phyloP scores from a whole-genome alignment of 495 filamentous ascomycete genomes.

The Glonium stellatum region DNA sequence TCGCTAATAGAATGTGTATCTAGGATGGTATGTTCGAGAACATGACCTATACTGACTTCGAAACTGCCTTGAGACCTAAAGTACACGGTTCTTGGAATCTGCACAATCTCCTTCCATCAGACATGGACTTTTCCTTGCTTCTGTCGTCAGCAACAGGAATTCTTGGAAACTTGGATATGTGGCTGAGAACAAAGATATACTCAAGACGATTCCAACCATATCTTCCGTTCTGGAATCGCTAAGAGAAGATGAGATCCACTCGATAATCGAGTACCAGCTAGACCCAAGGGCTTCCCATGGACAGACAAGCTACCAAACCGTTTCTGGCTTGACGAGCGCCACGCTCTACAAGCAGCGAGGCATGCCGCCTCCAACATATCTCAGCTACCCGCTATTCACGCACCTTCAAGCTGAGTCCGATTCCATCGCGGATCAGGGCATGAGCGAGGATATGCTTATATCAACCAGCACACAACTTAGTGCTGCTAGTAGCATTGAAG shows the following conservation, averaged over 20 bases:
- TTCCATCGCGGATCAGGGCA: not conserved
- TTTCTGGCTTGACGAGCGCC: not conserved
- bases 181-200: slow-evolving; percentile 10
- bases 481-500: not conserved
- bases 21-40: not conserved
- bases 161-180: slow-evolving; percentile 6
- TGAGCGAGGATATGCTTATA: not conserved
- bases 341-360: slow-evolving; percentile 29
- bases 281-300: slow-evolving; percentile 26
- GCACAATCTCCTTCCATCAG: not conserved
- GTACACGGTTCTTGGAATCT: slow-evolving; percentile 14
- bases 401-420: slow-evolving; percentile 16
- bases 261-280: slow-evolving; percentile 33
- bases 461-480: not conserved
- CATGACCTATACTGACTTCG: not conserved
- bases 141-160: slow-evolving; percentile 10
- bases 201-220: not conserved
- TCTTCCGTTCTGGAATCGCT: slow-evolving; percentile 18
- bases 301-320: not conserved
- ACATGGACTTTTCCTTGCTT: slow-evolving; percentile 13
- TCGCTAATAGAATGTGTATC: no score
- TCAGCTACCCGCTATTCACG: slow-evolving; percentile 33
- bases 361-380: slow-evolving; percentile 26
- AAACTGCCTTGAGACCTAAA: not conserved
- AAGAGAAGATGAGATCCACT: slow-evolving; percentile 29